Percentiles rank a stretch among this genome's conserved stretches.
Evolutionary conservation across 2,329 filamentous ascomycete species (phyloP).

Genomic region (Sclerotinia sclerotiorum): DNA sequence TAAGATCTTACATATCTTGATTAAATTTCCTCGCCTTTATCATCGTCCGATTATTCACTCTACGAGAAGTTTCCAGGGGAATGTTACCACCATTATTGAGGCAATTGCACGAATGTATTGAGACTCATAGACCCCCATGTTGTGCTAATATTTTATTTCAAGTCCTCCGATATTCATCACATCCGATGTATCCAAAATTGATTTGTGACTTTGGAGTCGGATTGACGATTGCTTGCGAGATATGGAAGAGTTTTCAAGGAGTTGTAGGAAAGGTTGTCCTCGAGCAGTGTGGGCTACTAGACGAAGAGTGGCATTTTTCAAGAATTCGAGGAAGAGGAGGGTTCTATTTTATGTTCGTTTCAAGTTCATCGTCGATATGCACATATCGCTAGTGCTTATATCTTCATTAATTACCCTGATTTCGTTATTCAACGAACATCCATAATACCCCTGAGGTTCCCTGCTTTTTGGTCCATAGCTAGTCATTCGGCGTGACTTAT

Average conservation of each 20-base stretch:
- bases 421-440: neutral
- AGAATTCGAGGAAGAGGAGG: neutral
- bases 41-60: neutral
- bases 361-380: too few relatives aligned
- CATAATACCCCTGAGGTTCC: neutral
- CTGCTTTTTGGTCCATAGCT: neutral
- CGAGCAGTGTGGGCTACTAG: neutral
- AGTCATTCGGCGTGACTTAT: neutral
- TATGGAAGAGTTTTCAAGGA: neutral
- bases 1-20: neutral
- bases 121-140: neutral
- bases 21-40: neutral
- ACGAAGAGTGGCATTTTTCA: neutral
- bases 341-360: neutral
- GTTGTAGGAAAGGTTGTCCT: neutral
- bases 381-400: too few relatives aligned
- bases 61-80: neutral
- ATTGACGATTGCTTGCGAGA: too few relatives aligned
- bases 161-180: too few relatives aligned
- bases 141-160: neutral
- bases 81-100: neutral
- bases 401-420: neutral
- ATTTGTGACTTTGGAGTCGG: too few relatives aligned
- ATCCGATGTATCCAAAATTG: too few relatives aligned
- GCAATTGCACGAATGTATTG: neutral